Base-by-base conservation (phyloP, 164 flowering plant genomes). In the Chimonanthus praecox region DNA sequence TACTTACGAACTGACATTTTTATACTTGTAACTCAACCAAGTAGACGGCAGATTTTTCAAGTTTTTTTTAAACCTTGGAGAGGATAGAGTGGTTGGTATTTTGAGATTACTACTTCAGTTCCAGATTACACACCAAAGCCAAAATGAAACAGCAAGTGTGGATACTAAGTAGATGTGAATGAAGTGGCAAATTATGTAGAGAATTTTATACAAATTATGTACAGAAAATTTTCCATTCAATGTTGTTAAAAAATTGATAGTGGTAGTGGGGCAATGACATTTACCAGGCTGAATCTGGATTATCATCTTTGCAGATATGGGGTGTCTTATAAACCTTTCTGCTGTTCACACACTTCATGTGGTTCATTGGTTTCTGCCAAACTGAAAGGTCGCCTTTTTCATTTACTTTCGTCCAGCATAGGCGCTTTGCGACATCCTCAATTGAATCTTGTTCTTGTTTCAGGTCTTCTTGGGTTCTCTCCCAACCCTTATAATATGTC, bases 401-500 rank as follows among this genome's bases (percentile, higher is more conserved):
- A 13, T 80, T 63, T 54, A 96, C 91, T 80, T 96, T 96, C 62
- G 83, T 92, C 99, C 99, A 96, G 80, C 99, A 96, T 10, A 93
- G 84, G 47, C 86, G 74, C 80, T 58, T 88, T 20, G 94, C 95
- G 33, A 85, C 87, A 43, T 83, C 86, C 85, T 96, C 99, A 45
- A 94, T 93, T 2, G 87, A 49, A 78, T 94, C 95, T 75, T 93
- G 99, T 72, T 96, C 98, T 81, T 85, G 82, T 69, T 94, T 96
- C 79, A 96, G 82, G 74, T 96, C 98, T 80, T 90, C 92, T 81
- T 89, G 77, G 45, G 89, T 90, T 84, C 97, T 88, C 76, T 96
- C 98, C 99, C 99, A 96, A 20, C 99, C 99, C 85, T 81, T 85
- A 92, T 93, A 92, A 82, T 93, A 80, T 71, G 83, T 92, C 85